These are phyloP conservation scores for Hypoxylon lenormandii DNA, from an alignment of 495 filamentous ascomycete species.

Conservation along the genomic window DNA sequence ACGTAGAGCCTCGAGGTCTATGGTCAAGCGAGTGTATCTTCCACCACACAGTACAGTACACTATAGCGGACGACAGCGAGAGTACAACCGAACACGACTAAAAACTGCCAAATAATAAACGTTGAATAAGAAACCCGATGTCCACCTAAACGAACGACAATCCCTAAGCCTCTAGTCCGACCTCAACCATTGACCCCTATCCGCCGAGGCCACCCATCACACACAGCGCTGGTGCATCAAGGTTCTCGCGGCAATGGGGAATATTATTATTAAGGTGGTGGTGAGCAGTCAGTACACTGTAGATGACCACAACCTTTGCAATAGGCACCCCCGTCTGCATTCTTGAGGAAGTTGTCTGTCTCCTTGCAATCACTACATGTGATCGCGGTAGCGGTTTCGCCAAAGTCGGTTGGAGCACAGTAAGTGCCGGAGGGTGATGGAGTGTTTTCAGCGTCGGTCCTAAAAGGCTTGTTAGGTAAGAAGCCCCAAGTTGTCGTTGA, in stretches of 20 bases:
- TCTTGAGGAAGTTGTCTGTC: slow-evolving; percentile 6
- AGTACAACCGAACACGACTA: background rate
- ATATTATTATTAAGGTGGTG: background rate
- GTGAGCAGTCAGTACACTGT: background rate
- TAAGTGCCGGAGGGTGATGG: background rate
- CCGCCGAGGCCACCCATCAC: background rate
- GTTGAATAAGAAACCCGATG: background rate
- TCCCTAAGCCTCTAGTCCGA: slow-evolving; percentile 6
- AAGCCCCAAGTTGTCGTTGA: background rate
- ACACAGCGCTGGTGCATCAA: background rate
- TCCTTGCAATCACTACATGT: background rate
- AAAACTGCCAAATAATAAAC: slow-evolving; percentile 4
- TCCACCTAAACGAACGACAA: slow-evolving; percentile 12
- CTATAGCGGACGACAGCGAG: background rate
- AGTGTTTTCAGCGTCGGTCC: slow-evolving; percentile 7
- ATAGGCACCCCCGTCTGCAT: background rate
- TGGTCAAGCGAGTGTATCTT: slow-evolving; percentile 14
- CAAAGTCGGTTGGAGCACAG: background rate
- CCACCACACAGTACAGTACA: slow-evolving; percentile 1
- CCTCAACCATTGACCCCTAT: background rate
- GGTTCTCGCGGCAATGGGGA: background rate
- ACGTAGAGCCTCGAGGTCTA: slow-evolving; percentile 37
- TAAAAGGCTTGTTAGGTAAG: slow-evolving; percentile 17
- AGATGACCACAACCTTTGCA: slow-evolving; percentile 13
- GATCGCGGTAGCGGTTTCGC: background rate